phyloP scores from a whole-genome alignment of 2,329 filamentous ascomycete genomes.

The Celoporthe dispersa region DNA sequence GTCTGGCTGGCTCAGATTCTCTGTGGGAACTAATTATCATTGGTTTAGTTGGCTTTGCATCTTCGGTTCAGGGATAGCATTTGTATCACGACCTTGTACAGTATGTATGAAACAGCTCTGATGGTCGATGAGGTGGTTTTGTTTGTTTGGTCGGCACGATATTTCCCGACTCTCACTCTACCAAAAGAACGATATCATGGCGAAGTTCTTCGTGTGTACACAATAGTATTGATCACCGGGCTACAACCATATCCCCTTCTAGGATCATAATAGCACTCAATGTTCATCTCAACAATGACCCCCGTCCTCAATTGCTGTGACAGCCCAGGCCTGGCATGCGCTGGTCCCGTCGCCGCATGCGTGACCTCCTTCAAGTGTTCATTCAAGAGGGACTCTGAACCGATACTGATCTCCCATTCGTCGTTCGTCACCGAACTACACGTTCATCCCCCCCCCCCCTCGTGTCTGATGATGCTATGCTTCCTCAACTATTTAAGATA shows the following conservation, averaged over 20 bases:
- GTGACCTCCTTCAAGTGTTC: neutral
- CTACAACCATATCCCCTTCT: neutral
- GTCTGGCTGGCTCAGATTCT: neutral
- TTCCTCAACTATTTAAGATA: neutral
- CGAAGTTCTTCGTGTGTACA: neutral
- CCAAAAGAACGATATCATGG: neutral
- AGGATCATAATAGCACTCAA: neutral
- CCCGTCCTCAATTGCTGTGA: neutral
- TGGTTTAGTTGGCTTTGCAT: neutral
- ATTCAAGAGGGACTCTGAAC: neutral
- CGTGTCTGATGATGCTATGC: neutral
- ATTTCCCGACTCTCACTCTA: neutral
- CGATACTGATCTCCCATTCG: neutral
- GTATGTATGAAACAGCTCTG: neutral
- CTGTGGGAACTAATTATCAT: neutral
- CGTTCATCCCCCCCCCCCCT: neutral
- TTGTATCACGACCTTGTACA: conserved; percentile 4
- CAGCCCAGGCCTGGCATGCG: neutral
- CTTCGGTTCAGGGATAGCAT: neutral
- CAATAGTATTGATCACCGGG: neutral
- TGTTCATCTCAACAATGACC: neutral
- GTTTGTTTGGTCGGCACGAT: neutral
- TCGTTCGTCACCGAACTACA: neutral
- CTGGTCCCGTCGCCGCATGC: too few species aligned
- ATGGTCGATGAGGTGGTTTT: neutral